Conservation (phyloP, 495 filamentous ascomycete species). For the Tuber indicum region DNA sequence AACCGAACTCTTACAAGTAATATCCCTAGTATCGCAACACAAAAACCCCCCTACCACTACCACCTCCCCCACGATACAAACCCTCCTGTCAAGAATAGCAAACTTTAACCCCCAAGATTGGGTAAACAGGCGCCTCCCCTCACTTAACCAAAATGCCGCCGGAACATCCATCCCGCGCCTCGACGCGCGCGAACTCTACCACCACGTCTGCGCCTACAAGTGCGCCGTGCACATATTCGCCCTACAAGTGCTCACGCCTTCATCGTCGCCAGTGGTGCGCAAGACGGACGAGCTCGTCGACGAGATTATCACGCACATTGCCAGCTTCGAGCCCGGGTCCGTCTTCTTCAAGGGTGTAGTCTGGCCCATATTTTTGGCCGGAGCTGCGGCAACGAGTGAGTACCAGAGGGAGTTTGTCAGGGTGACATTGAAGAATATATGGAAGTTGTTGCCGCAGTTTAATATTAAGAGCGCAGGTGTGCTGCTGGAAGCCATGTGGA, state of each 20-base stretch:
- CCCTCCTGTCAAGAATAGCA: conserved; percentile 28
- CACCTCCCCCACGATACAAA: conserved; percentile 15
- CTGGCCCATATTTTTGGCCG: conserved; percentile 39
- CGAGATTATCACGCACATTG: conserved; percentile 29
- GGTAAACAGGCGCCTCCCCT: conserved; percentile 21
- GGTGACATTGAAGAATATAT: conserved; percentile 30
- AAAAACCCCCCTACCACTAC: neutral
- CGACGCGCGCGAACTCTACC: conserved; percentile 21
- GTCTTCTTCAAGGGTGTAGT: conserved; percentile 36
- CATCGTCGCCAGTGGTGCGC: neutral
- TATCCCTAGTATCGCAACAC: conserved; percentile 26
- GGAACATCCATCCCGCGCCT: conserved; percentile 20
- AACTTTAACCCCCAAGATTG: conserved; percentile 9
- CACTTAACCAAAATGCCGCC: conserved; percentile 7
- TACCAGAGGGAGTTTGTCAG: conserved; percentile 32
- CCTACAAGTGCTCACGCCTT: conserved; percentile 27
- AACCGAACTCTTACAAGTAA: conserved; percentile 34
- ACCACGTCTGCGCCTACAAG: conserved; percentile 36
- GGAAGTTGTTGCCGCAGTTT: conserved; percentile 34
- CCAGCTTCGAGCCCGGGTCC: conserved; percentile 13
- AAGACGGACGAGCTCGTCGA: conserved; percentile 7
- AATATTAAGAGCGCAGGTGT: conserved; percentile 39
- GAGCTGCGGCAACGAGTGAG: conserved; percentile 31
- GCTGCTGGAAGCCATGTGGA: conserved; percentile 37
- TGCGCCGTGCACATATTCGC: conserved; percentile 38